These are phyloP conservation scores for Secale cereale DNA, from an alignment of 176 grass and related monocot species.

Conservation along the genomic window DNA sequence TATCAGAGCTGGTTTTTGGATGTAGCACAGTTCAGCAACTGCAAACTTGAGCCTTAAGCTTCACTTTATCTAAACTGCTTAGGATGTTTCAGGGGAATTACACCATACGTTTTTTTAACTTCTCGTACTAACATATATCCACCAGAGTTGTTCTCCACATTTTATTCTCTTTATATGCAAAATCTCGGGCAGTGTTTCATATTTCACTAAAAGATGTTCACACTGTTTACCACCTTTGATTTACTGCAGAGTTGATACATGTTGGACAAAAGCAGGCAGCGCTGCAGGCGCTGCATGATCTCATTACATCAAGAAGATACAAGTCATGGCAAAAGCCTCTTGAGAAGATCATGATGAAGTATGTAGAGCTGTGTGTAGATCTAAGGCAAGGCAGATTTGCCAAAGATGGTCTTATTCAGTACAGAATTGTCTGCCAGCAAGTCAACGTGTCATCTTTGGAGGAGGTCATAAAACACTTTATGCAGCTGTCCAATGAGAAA, in stretches of 20 bases:
- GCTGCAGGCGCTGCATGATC: constrained; percentile 87
- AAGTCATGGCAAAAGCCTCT: constrained; percentile 93
- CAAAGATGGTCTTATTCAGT: constrained; percentile 96
- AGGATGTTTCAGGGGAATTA: neutral
- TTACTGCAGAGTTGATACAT: constrained; percentile 78
- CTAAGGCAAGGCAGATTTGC: constrained; percentile 92
- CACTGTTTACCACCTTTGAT: constrained; percentile 1
- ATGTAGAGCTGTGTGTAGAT: constrained; percentile 91
- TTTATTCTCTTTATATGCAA: neutral
- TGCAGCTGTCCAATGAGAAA: constrained; percentile 85
- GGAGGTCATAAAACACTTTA: constrained; percentile 97
- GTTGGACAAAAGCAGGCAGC: constrained; percentile 99
- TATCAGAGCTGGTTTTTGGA: neutral
- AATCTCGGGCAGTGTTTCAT: neutral
- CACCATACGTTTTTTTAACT: neutral
- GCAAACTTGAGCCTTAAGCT: neutral
- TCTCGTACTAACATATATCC: neutral
- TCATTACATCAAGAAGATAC: constrained; percentile 92
- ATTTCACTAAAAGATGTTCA: neutral
- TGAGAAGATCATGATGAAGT: constrained; percentile 97
- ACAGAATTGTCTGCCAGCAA: constrained; percentile 95
- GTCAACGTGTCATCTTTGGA: constrained; percentile 92
- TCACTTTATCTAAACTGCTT: neutral
- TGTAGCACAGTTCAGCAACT: neutral
- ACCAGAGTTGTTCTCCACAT: neutral